Percentiles rank a stretch among this genome's conserved stretches.
phyloP scores from a whole-genome alignment of 768 basidiomycete genomes.

The Suillus spraguei region DNA sequence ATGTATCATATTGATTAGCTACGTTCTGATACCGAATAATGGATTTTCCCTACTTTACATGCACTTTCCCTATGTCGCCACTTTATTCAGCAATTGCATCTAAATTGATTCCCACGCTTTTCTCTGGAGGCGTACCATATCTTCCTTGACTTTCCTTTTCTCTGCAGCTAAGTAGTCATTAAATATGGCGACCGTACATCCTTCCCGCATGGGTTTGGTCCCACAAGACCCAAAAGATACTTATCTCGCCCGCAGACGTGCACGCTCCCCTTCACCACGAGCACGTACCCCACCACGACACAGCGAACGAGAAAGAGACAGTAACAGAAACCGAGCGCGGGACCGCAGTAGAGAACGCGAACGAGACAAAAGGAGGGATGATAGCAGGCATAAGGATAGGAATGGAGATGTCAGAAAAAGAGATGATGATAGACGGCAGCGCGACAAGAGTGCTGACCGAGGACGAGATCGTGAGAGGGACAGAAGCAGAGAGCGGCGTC shows the following conservation, averaged over 20 bases:
- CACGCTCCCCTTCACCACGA: slow-evolving; percentile 48
- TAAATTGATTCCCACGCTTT: slow-evolving; percentile 9
- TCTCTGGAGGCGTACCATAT: not conserved
- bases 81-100: not conserved
- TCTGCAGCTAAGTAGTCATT: not conserved
- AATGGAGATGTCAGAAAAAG: slow-evolving; percentile 25
- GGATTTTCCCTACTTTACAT: not conserved
- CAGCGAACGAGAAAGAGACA: slow-evolving; percentile 15
- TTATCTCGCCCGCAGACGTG: slow-evolving; percentile 25
- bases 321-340: slow-evolving; percentile 24
- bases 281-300: not conserved
- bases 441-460: not conserved
- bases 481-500: slow-evolving; percentile 31
- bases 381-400: slow-evolving; percentile 25
- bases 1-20: not conserved
- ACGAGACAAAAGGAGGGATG: slow-evolving; percentile 14
- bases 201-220: slow-evolving; percentile 69
- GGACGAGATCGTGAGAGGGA: slow-evolving; percentile 24
- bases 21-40: slow-evolving; percentile 4
- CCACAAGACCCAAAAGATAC: slow-evolving; percentile 42
- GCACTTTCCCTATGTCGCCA: not conserved
- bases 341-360: slow-evolving; percentile 9
- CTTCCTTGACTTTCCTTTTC: not conserved
- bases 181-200: slow-evolving; percentile 72
- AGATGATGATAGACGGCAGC: slow-evolving; percentile 19